Percentiles rank a stretch among this genome's conserved stretches.
Evolutionary conservation across 1,284 basidiomycete genomes (phyloP).

Genomic region (Ganoderma meredithae): DNA sequence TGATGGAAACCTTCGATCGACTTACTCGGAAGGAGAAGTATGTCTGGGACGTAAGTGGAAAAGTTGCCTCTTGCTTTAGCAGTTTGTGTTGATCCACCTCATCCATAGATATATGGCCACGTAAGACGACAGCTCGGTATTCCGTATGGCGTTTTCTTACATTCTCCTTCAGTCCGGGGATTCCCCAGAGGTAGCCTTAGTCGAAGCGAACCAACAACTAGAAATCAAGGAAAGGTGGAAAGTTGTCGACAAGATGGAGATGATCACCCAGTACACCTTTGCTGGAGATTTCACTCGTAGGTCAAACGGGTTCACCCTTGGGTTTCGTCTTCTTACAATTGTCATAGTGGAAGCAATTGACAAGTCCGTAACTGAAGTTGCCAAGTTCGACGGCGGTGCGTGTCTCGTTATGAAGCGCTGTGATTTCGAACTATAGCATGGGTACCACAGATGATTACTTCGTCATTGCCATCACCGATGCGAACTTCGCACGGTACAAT

Average conservation of each 20-base stretch:
- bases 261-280: constrained; percentile 72
- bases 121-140: constrained; percentile 45
- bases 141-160: neutral
- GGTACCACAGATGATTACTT: constrained; percentile 66
- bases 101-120: constrained; percentile 65
- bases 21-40: constrained; percentile 72
- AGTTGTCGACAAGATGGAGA: constrained; percentile 70
- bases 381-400: constrained; percentile 66
- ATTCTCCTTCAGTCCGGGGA: constrained; percentile 62
- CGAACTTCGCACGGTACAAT: constrained; percentile 68
- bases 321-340: constrained; percentile 9
- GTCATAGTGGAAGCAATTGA: constrained; percentile 65
- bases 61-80: neutral
- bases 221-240: constrained; percentile 68
- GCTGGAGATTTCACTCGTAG: constrained; percentile 69
- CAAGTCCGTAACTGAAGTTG: constrained; percentile 64
- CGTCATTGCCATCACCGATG: constrained; percentile 73
- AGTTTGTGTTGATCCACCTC: neutral
- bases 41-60: constrained; percentile 68
- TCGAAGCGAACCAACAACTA: constrained; percentile 54
- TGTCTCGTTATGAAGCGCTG: neutral
- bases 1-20: constrained; percentile 73
- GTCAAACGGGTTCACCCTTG: constrained; percentile 21
- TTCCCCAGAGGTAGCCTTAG: constrained; percentile 60
- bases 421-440: neutral